phyloP scores from a whole-genome alignment of 495 filamentous ascomycete genomes.

The Neurospora discreta region DNA sequence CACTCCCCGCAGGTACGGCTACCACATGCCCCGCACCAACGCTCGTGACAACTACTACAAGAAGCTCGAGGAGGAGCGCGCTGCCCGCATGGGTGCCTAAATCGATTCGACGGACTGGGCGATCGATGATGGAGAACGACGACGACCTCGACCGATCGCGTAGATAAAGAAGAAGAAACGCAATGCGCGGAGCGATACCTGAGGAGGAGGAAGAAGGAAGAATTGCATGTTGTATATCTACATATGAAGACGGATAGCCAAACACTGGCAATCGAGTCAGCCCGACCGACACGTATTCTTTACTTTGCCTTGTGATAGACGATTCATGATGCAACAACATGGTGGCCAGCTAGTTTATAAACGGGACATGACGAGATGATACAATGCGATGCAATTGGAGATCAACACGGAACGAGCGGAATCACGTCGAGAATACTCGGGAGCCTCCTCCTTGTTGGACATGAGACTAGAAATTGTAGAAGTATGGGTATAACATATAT shows the following conservation, averaged over 20 bases:
- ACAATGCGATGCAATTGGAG: neutral
- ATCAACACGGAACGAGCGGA: neutral
- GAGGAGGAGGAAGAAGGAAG: neutral
- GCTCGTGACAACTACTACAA: constrained; percentile 37
- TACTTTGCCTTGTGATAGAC: neutral
- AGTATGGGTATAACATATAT: neutral
- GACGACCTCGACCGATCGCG: neutral
- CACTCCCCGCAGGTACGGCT: constrained; percentile 33
- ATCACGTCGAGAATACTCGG: neutral
- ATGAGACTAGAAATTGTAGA: neutral
- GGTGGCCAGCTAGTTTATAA: neutral
- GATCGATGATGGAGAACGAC: neutral
- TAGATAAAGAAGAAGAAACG: neutral
- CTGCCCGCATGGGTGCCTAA: constrained; percentile 18
- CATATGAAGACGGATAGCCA: constrained; percentile 15
- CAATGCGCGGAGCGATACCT: neutral
- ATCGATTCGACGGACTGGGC: neutral
- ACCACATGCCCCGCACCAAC: constrained; percentile 39
- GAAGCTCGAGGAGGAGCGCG: constrained; percentile 36
- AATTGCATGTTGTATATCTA: constrained; percentile 3
- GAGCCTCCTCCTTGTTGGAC: neutral
- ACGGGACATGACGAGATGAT: neutral
- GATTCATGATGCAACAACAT: neutral
- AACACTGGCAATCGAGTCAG: constrained; percentile 10
- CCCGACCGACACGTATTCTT: neutral